phyloP scores from a whole-genome alignment of 1,139 yeast genomes.

The Pichia norvegensis region DNA sequence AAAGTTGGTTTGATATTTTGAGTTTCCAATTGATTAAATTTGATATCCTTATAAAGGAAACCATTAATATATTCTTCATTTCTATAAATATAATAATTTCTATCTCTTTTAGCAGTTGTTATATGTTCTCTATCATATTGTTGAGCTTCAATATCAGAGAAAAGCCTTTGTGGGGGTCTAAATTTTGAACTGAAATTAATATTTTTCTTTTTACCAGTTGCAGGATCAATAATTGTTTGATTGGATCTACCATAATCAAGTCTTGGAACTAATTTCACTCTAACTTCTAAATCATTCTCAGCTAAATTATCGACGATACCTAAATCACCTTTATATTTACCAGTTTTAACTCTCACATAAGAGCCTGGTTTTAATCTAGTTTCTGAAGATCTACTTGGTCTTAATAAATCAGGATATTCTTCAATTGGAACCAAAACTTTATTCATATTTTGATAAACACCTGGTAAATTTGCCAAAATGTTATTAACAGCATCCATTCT shows the following conservation, averaged over 20 bases:
- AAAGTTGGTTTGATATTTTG: slow-evolving; percentile 81
- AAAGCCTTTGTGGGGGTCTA: slow-evolving; percentile 79
- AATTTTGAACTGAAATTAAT: slow-evolving; percentile 39
- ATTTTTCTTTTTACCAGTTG: slow-evolving; percentile 43
- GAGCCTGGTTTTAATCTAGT: slow-evolving; percentile 86
- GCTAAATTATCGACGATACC: slow-evolving; percentile 90
- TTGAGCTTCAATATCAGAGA: slow-evolving; percentile 61
- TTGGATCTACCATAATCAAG: slow-evolving; percentile 73
- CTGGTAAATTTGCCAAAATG: slow-evolving; percentile 84
- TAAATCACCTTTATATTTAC: slow-evolving; percentile 86
- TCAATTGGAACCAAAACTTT: slow-evolving; percentile 89
- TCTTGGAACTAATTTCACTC: slow-evolving; percentile 87
- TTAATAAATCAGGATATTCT: slow-evolving; percentile 87
- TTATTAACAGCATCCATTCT: slow-evolving; percentile 86
- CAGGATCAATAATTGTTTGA: slow-evolving; percentile 33
- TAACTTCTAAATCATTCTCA: slow-evolving; percentile 89
- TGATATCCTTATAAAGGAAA: slow-evolving; percentile 77
- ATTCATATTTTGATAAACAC: slow-evolving; percentile 46
- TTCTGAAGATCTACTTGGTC: slow-evolving; percentile 84
- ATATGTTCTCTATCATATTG: slow-evolving; percentile 49
- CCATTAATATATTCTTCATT: slow-evolving; percentile 91
- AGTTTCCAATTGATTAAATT: slow-evolving; percentile 71
- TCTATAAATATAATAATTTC: slow-evolving; percentile 63
- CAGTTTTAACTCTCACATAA: slow-evolving; percentile 83
- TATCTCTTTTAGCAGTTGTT: slow-evolving; percentile 56